phyloP scores from a whole-genome alignment of 192 early-diverging fungal genomes.

The Coemansia biformis region DNA sequence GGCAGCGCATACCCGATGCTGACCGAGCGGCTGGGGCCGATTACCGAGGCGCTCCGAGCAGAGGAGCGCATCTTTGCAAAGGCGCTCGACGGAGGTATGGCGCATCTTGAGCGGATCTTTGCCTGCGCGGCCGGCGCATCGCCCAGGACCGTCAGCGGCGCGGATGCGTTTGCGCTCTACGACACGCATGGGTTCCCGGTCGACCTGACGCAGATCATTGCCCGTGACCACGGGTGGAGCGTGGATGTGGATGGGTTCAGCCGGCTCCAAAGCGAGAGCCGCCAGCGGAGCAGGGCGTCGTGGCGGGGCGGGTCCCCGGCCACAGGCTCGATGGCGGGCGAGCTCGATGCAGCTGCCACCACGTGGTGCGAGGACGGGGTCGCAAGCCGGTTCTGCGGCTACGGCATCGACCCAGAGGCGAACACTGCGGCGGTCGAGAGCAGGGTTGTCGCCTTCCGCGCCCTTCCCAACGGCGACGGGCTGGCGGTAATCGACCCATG shows the following conservation, averaged over 20 bases:
- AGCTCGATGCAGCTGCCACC: conserved; percentile 75
- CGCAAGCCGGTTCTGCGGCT: conserved; percentile 78
- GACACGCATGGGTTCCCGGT: conserved; percentile 98
- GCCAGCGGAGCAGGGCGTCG: conserved; percentile 60
- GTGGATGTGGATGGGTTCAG: conserved; percentile 81
- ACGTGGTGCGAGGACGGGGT: conserved; percentile 70
- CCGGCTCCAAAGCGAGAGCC: conserved; percentile 69
- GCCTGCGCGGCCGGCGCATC: conserved; percentile 22
- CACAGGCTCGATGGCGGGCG: conserved; percentile 67
- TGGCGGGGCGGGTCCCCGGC: conserved; percentile 50
- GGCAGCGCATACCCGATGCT: conserved; percentile 90
- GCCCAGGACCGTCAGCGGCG: conserved; percentile 61
- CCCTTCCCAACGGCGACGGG: conserved; percentile 46
- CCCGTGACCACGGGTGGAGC: conserved; percentile 80
- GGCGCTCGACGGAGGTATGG: conserved; percentile 89
- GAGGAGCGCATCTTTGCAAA: conserved; percentile 89
- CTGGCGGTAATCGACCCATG: conserved; percentile 81
- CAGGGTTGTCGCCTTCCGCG: conserved; percentile 20
- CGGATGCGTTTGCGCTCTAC: conserved; percentile 89
- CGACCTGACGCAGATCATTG: conserved; percentile 94
- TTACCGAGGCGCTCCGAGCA: conserved; percentile 85
- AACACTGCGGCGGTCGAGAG: conserved; percentile 60
- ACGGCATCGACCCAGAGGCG: conserved; percentile 62
- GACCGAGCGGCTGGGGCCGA: conserved; percentile 57
- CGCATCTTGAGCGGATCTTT: conserved; percentile 73